Evolutionary conservation across 2,329 filamentous ascomycete genomes (phyloP).

Genomic region (Aspergillus intermedius): DNA sequence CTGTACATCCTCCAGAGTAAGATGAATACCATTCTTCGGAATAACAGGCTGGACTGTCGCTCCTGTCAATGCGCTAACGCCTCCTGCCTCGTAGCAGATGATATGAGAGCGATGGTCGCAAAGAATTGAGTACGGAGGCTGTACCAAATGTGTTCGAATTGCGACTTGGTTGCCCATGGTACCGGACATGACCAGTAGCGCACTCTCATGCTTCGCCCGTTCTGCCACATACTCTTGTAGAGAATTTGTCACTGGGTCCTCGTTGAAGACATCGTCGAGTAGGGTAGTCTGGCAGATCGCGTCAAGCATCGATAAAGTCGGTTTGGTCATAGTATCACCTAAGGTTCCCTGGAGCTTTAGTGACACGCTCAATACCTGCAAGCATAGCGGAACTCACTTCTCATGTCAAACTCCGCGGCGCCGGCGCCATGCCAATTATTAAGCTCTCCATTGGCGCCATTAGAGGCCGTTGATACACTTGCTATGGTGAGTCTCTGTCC

Average conservation of each 20-base stretch:
- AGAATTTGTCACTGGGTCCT: conserved; percentile 70
- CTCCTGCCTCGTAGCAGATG: conserved; percentile 57
- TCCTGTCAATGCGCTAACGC: conserved; percentile 63
- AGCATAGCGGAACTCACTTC: conserved; percentile 33
- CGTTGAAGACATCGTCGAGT: conserved; percentile 74
- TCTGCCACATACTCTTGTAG: conserved; percentile 69
- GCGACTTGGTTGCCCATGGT: conserved; percentile 93
- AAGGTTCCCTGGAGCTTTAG: conserved; percentile 2
- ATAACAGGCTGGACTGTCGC: conserved; percentile 62
- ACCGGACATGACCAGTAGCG: conserved; percentile 75
- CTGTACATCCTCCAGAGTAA: conserved; percentile 71
- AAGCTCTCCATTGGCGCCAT: conserved; percentile 12
- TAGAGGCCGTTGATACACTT: conserved; percentile 12
- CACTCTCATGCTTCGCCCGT: conserved; percentile 68
- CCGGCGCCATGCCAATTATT: conserved; percentile 41
- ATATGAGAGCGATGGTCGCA: conserved; percentile 77
- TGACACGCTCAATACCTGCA: not conserved
- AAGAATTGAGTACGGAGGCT: conserved; percentile 73
- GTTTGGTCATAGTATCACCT: conserved; percentile 68
- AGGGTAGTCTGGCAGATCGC: conserved; percentile 70
- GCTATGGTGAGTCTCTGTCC: conserved; percentile 15
- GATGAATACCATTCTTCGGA: conserved; percentile 63
- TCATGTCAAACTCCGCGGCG: conserved; percentile 51
- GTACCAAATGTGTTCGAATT: conserved; percentile 67
- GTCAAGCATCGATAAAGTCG: conserved; percentile 71